A percentile compares a stretch with the other conserved stretches of the same genome.
Conservation (phyloP, 129 eudicot species). For the Centaurea solstitialis region DNA sequence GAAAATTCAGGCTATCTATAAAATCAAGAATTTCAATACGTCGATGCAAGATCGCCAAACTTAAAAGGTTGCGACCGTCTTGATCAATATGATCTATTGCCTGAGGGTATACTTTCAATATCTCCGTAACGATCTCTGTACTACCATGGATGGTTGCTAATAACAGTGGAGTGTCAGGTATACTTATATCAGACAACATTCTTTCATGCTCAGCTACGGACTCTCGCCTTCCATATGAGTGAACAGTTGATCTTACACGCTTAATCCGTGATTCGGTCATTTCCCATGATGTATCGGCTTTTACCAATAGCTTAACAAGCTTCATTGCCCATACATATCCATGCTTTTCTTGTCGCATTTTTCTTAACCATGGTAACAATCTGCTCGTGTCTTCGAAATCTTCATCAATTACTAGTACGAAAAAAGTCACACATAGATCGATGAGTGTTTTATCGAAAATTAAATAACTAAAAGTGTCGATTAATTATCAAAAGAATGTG, state of each 20-base stretch:
- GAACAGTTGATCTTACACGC: constrained; percentile 1
- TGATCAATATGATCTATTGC: constrained; percentile 30
- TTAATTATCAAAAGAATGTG: background rate
- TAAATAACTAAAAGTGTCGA: background rate
- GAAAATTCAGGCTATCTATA: constrained; percentile 20
- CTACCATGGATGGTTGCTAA: constrained; percentile 34
- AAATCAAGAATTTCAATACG: constrained; percentile 6
- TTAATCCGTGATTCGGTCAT: background rate
- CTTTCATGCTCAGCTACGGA: background rate
- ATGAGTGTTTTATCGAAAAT: background rate
- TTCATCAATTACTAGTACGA: background rate
- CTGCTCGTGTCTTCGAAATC: constrained; percentile 3
- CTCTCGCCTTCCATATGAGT: background rate
- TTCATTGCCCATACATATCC: constrained; percentile 18
- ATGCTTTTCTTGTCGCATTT: constrained; percentile 1
- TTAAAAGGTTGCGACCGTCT: constrained; percentile 27
- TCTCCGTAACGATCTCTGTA: constrained; percentile 32
- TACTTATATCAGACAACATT: background rate
- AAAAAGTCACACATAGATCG: background rate
- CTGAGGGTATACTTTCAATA: constrained; percentile 26
- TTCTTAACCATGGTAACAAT: constrained; percentile 6
- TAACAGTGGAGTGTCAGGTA: constrained; percentile 27
- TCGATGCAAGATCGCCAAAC: constrained; percentile 29
- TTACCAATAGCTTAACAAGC: constrained; percentile 32
- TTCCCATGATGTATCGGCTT: constrained; percentile 36